Base-by-base conservation (phyloP, 208 protist genomes). In the Endotrypanum monterogeii region DNA sequence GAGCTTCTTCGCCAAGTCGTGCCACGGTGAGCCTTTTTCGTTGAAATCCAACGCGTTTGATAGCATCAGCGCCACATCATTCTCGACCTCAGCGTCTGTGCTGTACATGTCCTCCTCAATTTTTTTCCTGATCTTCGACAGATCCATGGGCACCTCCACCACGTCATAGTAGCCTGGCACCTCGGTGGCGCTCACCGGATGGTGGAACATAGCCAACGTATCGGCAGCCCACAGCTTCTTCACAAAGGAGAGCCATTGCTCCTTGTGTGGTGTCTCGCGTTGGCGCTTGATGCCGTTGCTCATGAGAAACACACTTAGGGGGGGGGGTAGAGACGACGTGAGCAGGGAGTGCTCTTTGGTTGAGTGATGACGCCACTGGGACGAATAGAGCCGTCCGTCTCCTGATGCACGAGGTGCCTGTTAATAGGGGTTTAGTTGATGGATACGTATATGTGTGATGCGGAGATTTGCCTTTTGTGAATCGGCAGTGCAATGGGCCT, bases 41-140 rank as follows among this genome's bases (percentile, higher is more conserved):
- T 97, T 97, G 83, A 92, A 97, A 55, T 94, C 84, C 37, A 97
- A 67, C 14, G 93, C 93, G 74, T 97, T 97, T 25, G 91, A 74
- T 51, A 97, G 88, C 93, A 97, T 97, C 6, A 88, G 85, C 0
- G 85, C 89, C 9, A 95, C 91, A 60, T 94, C 93, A 35, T 87
- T 87, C 76, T 95, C 84, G 51, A 97, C 83, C 37, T 92, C 89
- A 0, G 78, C 73, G 76, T 97, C 91, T 8, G 46, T 65, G 20
- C 12, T 73, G 84, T 97, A 97, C 73, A 73, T 82, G 37, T 73
- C 86, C 65, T 74, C 60, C 66, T 91, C 89, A 35, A 96, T 81
- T 1, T 91, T 91, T 35, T 82, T 48, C 12, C 82, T 76, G 48
- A 97, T 95, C 23, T 88, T 95, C 56, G 86, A 87, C 16, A 97